Evolutionary conservation across 495 filamentous ascomycete species (phyloP), one percentile per base, ranked within the genome.

Genomic region (Sordaria brevicollis): DNA sequence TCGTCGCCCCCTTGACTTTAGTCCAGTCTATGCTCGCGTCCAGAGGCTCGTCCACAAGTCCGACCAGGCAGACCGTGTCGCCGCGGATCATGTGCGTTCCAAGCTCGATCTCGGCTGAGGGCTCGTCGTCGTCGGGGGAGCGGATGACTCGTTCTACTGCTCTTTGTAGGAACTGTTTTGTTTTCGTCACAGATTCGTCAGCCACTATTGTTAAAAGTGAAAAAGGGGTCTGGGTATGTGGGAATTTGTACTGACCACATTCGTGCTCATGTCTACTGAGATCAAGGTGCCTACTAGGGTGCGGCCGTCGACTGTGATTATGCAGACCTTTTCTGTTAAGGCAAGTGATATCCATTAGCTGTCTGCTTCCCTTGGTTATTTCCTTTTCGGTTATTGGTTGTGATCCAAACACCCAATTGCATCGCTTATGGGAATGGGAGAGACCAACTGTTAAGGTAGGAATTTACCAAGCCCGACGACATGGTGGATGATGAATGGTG

Each of bases 71-170:
- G 66, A 99, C 95, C 77, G 93, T 97, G 74, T 98, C 96, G 19
- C 95, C 95, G 71, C 96, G 89, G 67, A 99, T 91, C 57, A 99
- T 80, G 76, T 99, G 98, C 15, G 98, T 81, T 0, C 95, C 95
- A 76, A 97, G 89, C 33, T 89, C 87, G 35, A 94, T 89, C 78
- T 96, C 88, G 37, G 88, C 86, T 70, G 92, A 96, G 0, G 89
- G 87, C 71, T 96, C 93, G 41, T 86, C 85, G 74, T 96, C 93
- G 70, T 97, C 94, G 54, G 86, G 84, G 1, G 89, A 89, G 69
- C 91, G 89, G 72, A 99, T 97, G 43, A 97, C 89, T 69, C 95
- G 91, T 78, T 99, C 96, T 74, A 93, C 85, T 3, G 95, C 93
- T 69, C 92, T 82, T 34, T 87, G 84, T 10, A 99, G 89, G 29